Base-by-base conservation (phyloP, 306 rosid genomes). In the Abrus precatorius region DNA sequence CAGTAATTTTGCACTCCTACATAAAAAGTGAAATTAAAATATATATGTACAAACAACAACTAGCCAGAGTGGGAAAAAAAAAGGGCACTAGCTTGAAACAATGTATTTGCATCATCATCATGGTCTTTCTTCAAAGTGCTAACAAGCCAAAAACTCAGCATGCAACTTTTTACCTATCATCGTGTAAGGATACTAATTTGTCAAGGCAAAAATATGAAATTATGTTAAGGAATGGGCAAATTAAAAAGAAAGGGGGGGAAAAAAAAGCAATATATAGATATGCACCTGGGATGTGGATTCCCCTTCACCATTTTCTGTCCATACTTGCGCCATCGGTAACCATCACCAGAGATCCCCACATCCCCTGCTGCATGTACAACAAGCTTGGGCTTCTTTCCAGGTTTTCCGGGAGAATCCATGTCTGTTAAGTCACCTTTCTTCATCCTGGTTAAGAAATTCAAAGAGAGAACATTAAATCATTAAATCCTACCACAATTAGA, bases 221-320 rank as follows among this genome's bases (percentile, higher is more conserved):
- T 61, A 75, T 14, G 63, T 44, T 20, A 54, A 55, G 71, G 72
- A 78, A 28, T 28, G 57, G 41, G 27, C 6, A 85, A 32, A 40
- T 40, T 54, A 41, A 52, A 40, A 64, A 44, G 29, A 49, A 82
- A 45, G 69, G 5, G 12, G 55, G 59, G 53, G 78, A 45, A 73
- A 7, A 28, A 61, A 67, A 65, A 10, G 49, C 64, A 45, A 61
- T 45, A 76, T 70, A 33, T 3, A 56, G 82, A 72, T 11, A 81
- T 12, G 61, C 83, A 95, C 99, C 99, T 93, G 43, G 99, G 99
- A 84, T 93, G 91, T 54, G 90, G 88, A 84, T 93, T 93, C 61
- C 99, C 99, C 84, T 93, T 95, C 82, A 95, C 97, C 99, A 95
- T 95, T 89, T 95, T 95, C 87, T 93, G 97, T 64, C 99, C 99